Conservation (phyloP, 2,329 filamentous ascomycete species). For the Trichophyton mentagrophytes region DNA sequence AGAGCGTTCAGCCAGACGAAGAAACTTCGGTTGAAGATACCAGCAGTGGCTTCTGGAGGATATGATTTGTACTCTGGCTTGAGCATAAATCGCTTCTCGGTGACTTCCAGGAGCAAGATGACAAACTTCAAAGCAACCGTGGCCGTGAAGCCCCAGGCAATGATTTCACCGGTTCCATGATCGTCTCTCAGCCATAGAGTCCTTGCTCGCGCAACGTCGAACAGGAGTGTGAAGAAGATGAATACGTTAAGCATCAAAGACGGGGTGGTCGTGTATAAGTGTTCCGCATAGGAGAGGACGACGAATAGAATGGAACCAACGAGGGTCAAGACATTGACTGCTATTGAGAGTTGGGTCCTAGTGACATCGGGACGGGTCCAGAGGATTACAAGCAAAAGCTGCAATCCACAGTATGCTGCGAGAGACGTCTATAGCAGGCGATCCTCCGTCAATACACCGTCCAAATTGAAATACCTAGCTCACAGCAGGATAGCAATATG, state of each 20-base stretch:
- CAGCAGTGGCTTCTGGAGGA: constrained; percentile 41
- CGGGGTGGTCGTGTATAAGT: constrained; percentile 33
- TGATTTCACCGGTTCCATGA: constrained; percentile 20
- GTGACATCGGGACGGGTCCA: constrained; percentile 24
- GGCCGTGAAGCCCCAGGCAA: constrained; percentile 34
- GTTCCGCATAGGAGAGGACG: constrained; percentile 37
- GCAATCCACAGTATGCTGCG: constrained; percentile 22
- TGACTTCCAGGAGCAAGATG: constrained; percentile 34
- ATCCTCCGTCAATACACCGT: neutral
- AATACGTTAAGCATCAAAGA: constrained; percentile 39
- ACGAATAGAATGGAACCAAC: constrained; percentile 22
- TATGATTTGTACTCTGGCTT: constrained; percentile 26
- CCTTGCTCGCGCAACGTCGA: constrained; percentile 36
- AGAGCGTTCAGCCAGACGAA: constrained; percentile 45
- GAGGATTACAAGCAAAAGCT: constrained; percentile 27
- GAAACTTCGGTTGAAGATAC: constrained; percentile 36
- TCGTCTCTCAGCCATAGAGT: constrained; percentile 31
- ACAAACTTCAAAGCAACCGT: constrained; percentile 32
- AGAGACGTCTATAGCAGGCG: constrained; percentile 19
- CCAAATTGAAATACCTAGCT: neutral
- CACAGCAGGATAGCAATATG: neutral
- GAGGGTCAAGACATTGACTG: constrained; percentile 22
- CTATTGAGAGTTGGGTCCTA: constrained; percentile 25
- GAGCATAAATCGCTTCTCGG: constrained; percentile 34
- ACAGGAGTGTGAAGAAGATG: constrained; percentile 33